A percentile compares a stretch with the other conserved stretches of the same genome.
phyloP scores from a whole-genome alignment of 345 rosid species.

The Camelina laxa region DNA sequence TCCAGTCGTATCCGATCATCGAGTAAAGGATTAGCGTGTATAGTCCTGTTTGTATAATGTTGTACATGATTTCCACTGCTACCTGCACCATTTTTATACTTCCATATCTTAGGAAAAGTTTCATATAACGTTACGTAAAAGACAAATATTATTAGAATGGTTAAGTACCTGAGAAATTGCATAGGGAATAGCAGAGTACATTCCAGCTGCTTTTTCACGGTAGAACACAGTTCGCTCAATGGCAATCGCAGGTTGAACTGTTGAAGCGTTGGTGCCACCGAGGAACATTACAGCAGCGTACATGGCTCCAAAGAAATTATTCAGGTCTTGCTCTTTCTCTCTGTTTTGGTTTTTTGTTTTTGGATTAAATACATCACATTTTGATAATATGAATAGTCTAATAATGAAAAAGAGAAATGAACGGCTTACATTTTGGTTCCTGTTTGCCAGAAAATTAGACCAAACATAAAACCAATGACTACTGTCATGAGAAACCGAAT shows the following conservation, averaged over 20 bases:
- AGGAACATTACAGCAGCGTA: conserved; percentile 66
- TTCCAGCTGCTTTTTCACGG: conserved; percentile 85
- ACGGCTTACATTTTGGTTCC: conserved; percentile 56
- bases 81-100: conserved; percentile 54
- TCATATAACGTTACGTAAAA: background rate
- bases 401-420: background rate
- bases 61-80: conserved; percentile 65
- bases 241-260: conserved; percentile 69
- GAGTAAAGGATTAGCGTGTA: conserved; percentile 66
- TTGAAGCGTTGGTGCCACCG: conserved; percentile 63
- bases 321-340: conserved; percentile 58
- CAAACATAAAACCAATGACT: conserved; percentile 59
- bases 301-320: conserved; percentile 78
- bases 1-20: conserved; percentile 82
- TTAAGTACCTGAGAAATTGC: conserved; percentile 72
- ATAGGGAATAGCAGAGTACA: conserved; percentile 84
- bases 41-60: conserved; percentile 55
- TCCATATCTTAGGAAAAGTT: background rate
- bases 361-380: background rate
- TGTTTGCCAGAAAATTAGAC: conserved; percentile 79
- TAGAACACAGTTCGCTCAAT: conserved; percentile 82
- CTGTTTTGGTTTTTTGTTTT: conserved; percentile 46
- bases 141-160: background rate
- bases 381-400: background rate
- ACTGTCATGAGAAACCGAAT: conserved; percentile 69